Evolutionary conservation across 2,329 filamentous ascomycete genomes (phyloP), one percentile per base, ranked within the genome.

Genomic region (Arthrobotrys musiformis): DNA sequence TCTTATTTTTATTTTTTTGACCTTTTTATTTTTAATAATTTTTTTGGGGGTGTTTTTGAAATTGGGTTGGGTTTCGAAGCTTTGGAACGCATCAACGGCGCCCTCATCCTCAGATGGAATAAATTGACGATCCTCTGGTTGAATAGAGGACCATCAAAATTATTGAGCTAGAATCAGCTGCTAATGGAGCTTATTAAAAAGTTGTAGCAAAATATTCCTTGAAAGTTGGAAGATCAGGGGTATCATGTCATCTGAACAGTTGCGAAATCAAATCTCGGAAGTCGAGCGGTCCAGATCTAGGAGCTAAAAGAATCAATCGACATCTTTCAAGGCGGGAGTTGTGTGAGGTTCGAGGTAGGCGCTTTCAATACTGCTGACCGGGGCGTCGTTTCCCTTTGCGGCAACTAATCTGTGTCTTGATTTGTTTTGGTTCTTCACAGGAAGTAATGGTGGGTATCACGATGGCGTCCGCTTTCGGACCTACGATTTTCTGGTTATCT

Each of bases 221-320:
- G 24, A 30, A 63, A 40, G 52, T 58, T 33, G 26, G 58, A 58
- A 42, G n/a, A 42, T 15, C n/a, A 37, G 46, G 48, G 64, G 58
- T 69, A 75, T 75, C 56, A 64, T n/a, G 19, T 64, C 37, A 42
- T 50, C 37, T 19, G 58, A 66, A 44, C 2, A 7, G 15, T 44
- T 58, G 9, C 4, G 19, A 28, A 22, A 28, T 52, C 15, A 26
- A 54, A 19, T 17, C 9, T 28, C 19, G 33, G 44, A 52, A 50
- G 30, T 1, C 11, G 26, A 3, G 48, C 15, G 6, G 28, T 15
- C 54, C 54, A 26, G 11, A 37, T 58, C 30, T 24, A 40, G 33
- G 19, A 40, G 19, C 30, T 37, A 30, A 58, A 40, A 40, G 30
- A 40, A 58, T 40, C 54, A 58, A 40, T 37, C 22, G 17, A 26